Evolutionary conservation across 2,329 filamentous ascomycete genomes (phyloP), one percentile per base, ranked within the genome.

Genomic region (Alternaria postmessia): DNA sequence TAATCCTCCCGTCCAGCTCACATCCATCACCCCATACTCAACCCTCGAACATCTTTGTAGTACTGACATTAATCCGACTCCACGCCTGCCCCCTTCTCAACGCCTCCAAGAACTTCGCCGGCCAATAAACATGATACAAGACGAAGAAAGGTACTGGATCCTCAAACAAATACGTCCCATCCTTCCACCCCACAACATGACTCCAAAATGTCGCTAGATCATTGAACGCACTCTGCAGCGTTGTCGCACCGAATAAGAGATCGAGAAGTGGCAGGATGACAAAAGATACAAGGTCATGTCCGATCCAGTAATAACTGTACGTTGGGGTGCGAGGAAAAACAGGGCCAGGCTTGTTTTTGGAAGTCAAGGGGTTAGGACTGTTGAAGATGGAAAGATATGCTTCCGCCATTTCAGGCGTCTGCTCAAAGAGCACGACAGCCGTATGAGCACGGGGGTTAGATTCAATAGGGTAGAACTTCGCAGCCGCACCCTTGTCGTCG

Each of bases 401-500:
- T 16, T 72, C 68, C 18, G 69, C 71, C 61, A 74, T 65, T 28
- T 72, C 63, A 5, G 69, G 64, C n/a, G 59, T 73, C 22, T 71
- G 63, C 26, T 69, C 78, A 71, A 92, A 90, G 1, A 91, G 77
- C 1, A 87, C 81, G 0, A 89, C 85, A 0, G 89, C 89, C 0
- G 89, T 92, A 67, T 92, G 89, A 0, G 86, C 87, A 14, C 89
- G 81, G 0, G 89, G 89, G 57, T 91, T 92, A 70, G 89, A 91
- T 71, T 91, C 89, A 57, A 92, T 91, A 0, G 89, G 88, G 64
- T 87, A 89, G 2, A 91, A 73, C 28, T 67, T 70, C 12, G 80
- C 68, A 65, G 76, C 66, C 14, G 69, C 55, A 34, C 71, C 51
- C 44, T 82, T 75, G 44, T 84, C 34, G 20, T 67, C 59, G 28